phyloP scores from a whole-genome alignment of 495 filamentous ascomycete genomes.

The Aspergillus diversus region DNA sequence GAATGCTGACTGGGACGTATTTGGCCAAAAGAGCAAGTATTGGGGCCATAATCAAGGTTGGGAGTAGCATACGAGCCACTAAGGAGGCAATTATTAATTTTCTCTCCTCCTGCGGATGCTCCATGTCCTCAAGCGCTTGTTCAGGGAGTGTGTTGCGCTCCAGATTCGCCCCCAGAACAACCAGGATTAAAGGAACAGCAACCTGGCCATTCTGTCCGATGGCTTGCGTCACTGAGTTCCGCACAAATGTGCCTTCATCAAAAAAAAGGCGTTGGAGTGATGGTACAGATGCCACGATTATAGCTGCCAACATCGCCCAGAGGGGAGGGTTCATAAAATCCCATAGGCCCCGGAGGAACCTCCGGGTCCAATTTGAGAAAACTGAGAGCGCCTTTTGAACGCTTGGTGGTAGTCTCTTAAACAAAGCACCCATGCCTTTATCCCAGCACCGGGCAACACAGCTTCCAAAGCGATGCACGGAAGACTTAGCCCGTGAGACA shows the following conservation, averaged over 20 bases:
- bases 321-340: slow-evolving; percentile 98
- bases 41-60: slow-evolving; percentile 92
- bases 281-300: slow-evolving; percentile 90
- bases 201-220: slow-evolving; percentile 84
- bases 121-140: slow-evolving; percentile 56
- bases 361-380: slow-evolving; percentile 41
- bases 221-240: slow-evolving; percentile 90
- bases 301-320: slow-evolving; percentile 91
- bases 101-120: slow-evolving; percentile 68
- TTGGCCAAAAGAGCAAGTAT: slow-evolving; percentile 88
- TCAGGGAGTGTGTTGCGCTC: slow-evolving; percentile 71
- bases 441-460: slow-evolving; percentile 28
- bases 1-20: slow-evolving; percentile 87
- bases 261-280: slow-evolving; percentile 84
- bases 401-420: slow-evolving; percentile 58
- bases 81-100: slow-evolving; percentile 85
- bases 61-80: slow-evolving; percentile 88
- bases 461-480: slow-evolving; percentile 23
- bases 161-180: slow-evolving; percentile 94
- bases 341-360: slow-evolving; percentile 70
- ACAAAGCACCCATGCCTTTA: slow-evolving; percentile 31
- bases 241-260: slow-evolving; percentile 82
- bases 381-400: slow-evolving; percentile 57
- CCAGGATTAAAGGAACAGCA: slow-evolving; percentile 91
- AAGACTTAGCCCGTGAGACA: slow-evolving; percentile 31